These are phyloP conservation scores for Cicer yamashitae DNA, from an alignment of 306 rosid genomes.

Conservation along the genomic window DNA sequence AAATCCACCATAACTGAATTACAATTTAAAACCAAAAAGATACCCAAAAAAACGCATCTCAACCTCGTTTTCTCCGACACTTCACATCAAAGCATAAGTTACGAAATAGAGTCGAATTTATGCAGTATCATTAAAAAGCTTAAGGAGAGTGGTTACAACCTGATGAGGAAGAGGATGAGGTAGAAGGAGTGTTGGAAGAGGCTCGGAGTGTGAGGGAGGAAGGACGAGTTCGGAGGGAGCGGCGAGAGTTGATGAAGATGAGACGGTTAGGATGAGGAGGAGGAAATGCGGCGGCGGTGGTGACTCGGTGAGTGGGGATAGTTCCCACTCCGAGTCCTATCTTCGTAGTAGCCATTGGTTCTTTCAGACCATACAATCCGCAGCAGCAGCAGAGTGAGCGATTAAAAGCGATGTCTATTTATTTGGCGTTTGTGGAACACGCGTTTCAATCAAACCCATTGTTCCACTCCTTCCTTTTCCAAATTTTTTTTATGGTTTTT, in stretches of 20 bases:
- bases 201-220: conserved; percentile 57
- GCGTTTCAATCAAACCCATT: not conserved
- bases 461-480: not conserved
- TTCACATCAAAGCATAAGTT: not conserved
- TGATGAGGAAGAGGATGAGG: conserved; percentile 56
- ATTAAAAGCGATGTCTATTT: not conserved
- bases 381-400: conserved; percentile 1
- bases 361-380: conserved; percentile 80
- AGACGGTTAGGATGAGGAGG: conserved; percentile 54
- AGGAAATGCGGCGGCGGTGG: conserved; percentile 52
- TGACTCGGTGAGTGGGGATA: conserved; percentile 66
- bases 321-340: conserved; percentile 67
- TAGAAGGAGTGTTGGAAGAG: conserved; percentile 43
- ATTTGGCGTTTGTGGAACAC: not conserved
- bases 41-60: not conserved
- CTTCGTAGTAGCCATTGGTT: conserved; percentile 63
- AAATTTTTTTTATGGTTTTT: no score
- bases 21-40: not conserved
- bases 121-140: not conserved
- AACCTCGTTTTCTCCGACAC: conserved; percentile 28
- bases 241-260: conserved; percentile 54
- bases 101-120: conserved; percentile 17
- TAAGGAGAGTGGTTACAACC: conserved; percentile 50
- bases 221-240: conserved; percentile 51
- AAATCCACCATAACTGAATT: conserved; percentile 1